phyloP scores from a whole-genome alignment of 257 asterid genomes.

The Echium plantagineum region DNA sequence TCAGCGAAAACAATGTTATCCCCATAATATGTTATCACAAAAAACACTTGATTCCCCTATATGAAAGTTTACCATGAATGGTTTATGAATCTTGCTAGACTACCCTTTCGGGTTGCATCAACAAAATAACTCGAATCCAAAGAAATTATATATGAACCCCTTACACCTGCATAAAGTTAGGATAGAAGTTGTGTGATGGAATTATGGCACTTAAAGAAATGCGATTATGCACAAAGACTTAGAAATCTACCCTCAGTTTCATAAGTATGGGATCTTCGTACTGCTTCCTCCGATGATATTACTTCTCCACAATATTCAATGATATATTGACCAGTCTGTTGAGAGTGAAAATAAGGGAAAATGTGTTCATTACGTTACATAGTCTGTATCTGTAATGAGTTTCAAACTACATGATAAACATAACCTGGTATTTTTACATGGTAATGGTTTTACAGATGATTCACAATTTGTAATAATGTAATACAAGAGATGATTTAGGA shows the following conservation, averaged over 20 bases:
- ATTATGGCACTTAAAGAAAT: neutral
- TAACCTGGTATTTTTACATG: too few species aligned
- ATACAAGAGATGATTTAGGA: too few species aligned
- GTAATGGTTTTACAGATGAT: too few species aligned
- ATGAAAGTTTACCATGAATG: conserved; percentile 71
- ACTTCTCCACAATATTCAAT: conserved; percentile 92
- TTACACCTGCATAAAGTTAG: conserved; percentile 45
- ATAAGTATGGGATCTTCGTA: conserved; percentile 52
- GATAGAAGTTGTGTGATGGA: conserved; percentile 7
- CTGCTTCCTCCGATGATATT: conserved; percentile 69
- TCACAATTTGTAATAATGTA: too few species aligned
- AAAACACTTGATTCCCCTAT: conserved; percentile 1
- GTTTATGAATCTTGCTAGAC: conserved; percentile 79
- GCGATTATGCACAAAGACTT: conserved; percentile 7
- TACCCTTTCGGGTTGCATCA: conserved; percentile 85
- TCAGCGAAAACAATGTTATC: neutral
- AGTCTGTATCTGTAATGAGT: too few species aligned
- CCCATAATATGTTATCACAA: neutral
- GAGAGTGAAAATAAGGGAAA: conserved; percentile 16
- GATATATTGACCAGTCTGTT: conserved; percentile 73
- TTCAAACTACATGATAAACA: too few species aligned
- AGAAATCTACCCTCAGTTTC: conserved; percentile 56
- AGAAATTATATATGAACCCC: conserved; percentile 77
- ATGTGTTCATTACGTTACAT: neutral
- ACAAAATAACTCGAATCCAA: conserved; percentile 53